These are phyloP conservation scores for Wickerhamomyces bovis DNA, from an alignment of 805 yeast species.

Conservation along the genomic window DNA sequence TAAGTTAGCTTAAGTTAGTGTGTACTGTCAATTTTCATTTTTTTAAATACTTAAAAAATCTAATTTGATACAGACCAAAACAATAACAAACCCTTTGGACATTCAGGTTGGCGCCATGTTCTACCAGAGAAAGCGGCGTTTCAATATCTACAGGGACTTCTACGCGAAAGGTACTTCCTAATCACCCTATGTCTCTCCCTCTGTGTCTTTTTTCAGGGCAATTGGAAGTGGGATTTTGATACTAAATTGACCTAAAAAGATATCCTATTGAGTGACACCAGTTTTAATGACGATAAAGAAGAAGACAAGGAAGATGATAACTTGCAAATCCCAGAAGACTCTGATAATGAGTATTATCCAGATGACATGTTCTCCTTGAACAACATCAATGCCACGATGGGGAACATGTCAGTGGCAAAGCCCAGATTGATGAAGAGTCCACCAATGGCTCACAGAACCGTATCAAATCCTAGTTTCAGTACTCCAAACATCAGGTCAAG, in stretches of 20 bases:
- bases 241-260: not conserved
- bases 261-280: constrained; percentile 8
- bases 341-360: constrained; percentile 1
- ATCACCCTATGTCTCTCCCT: not conserved
- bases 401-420: not conserved
- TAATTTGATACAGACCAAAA: not conserved
- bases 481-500: not conserved
- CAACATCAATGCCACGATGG: constrained; percentile 3
- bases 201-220: not conserved
- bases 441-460: not conserved
- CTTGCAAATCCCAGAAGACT: not conserved
- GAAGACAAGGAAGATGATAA: not conserved
- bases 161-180: constrained; percentile 11
- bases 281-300: constrained; percentile 1
- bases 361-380: constrained; percentile 14
- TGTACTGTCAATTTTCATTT: too few relatives aligned
- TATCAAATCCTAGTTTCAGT: not conserved
- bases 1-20: too few relatives aligned
- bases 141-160: constrained; percentile 21
- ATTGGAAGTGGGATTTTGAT: not conserved
- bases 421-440: not conserved
- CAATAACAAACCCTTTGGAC: not conserved
- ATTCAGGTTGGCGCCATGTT: constrained; percentile 6
- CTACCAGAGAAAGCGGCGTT: constrained; percentile 15
- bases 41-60: too few relatives aligned